Evolutionary conservation across 192 early-diverging fungal genomes (phyloP), one percentile per base, ranked within the genome.

Genomic region (Coemansia sp.): DNA sequence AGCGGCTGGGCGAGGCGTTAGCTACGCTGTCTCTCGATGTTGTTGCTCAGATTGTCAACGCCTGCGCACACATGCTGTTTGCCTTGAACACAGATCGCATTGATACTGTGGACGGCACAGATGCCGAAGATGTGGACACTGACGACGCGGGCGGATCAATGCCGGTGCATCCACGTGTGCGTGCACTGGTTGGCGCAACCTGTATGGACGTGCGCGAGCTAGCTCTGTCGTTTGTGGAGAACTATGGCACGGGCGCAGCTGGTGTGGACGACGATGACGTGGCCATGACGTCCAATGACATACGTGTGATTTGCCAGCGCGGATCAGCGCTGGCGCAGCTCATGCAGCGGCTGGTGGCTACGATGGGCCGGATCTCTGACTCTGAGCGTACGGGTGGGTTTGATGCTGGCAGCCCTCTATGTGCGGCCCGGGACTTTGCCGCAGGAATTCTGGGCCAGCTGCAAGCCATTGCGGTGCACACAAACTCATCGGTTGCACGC

Each of bases 401-500:
- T 61, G 41, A 12, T 8, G 5, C 65, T 2, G 51, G 45, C 2
- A 19, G 57, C 21, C 35, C 57, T 48, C 53, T 74, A 35, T 35
- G 61, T 4, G 21, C 39, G 10, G 7, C 68, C 31, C 67, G 77
- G 7, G 68, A 67, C 17, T 59, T 74, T 55, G 64, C 71, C 3
- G 35, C 60, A 11, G 77, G 51, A 7, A 29, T 80, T 4, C 47
- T 80, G 21, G 77, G 67, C 21, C 77, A 80, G 48, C 58, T 80
- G 14, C 71, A 80, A 54, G 52, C 68, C 2, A 66, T 80, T 45
- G 64, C 71, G 6, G n/a, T 57, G 16, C 51, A 38, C 23, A 47
- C 61, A 21, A 74, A 55, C 59, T 38, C 62, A 3, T 6, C 11
- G 9, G 68, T 61, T 3, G 67, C 77, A 17, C 14, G 22, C 11